phyloP scores from a whole-genome alignment of 441 rosid species.

The Brassica hybrid region DNA sequence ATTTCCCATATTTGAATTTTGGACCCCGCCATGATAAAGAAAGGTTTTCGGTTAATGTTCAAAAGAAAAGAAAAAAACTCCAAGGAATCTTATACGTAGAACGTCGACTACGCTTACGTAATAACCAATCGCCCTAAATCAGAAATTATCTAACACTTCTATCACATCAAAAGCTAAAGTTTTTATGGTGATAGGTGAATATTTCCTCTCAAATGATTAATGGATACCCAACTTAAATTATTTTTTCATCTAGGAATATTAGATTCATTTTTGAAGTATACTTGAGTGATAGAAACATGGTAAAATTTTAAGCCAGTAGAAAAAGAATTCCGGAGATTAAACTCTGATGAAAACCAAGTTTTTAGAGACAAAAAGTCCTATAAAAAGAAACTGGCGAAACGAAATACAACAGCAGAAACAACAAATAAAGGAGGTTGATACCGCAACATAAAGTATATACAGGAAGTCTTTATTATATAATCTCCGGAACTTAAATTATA shows the following conservation, averaged over 20 bases:
- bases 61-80: background rate
- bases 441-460: background rate
- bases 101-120: background rate
- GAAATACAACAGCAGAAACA: background rate
- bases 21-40: too few species aligned
- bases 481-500: too few species aligned
- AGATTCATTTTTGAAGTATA: background rate
- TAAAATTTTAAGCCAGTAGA: background rate
- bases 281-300: background rate
- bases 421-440: background rate
- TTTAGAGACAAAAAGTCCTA: background rate
- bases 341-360: background rate
- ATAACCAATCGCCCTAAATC: background rate
- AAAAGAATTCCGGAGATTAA: background rate
- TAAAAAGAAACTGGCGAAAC: background rate
- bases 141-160: background rate
- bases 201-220: slow-evolving; percentile 13
- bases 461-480: too few species aligned
- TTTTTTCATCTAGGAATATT: background rate
- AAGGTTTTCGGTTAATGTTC: too few species aligned
- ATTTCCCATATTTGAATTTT: too few species aligned
- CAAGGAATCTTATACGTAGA: background rate
- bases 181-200: background rate
- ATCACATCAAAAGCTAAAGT: slow-evolving; percentile 2
- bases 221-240: background rate